phyloP scores from a whole-genome alignment of 2,329 filamentous ascomycete genomes.

The Colletotrichum australisinense region DNA sequence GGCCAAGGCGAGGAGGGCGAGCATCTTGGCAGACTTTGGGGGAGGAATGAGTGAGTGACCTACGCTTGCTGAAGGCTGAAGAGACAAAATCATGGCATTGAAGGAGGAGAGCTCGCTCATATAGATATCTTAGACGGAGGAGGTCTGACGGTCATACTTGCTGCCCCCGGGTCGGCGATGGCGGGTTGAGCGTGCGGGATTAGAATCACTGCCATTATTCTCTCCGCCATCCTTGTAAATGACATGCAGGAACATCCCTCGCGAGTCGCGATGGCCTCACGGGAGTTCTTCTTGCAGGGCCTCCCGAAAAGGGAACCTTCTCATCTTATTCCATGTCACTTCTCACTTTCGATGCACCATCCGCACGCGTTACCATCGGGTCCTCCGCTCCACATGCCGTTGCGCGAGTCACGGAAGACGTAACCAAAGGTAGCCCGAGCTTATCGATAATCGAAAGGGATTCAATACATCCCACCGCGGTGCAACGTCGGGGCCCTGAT shows the following conservation, averaged over 20 bases:
- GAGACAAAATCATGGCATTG: not conserved
- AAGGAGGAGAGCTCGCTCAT: not conserved
- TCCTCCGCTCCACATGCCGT: not conserved
- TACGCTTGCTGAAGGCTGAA: not conserved
- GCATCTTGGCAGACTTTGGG: slow-evolving; percentile 12
- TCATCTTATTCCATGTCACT: slow-evolving; percentile 20
- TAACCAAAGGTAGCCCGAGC: not conserved
- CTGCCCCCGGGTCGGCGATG: not conserved
- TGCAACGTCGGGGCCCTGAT: slow-evolving; percentile 19
- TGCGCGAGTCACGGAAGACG: slow-evolving; percentile 29
- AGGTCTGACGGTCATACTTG: not conserved
- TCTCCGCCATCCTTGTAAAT: slow-evolving; percentile 8
- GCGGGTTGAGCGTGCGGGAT: not conserved
- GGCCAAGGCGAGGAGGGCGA: slow-evolving; percentile 24
- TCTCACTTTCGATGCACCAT: slow-evolving; percentile 13
- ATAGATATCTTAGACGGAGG: slow-evolving; percentile 13
- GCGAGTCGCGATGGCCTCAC: slow-evolving; percentile 19
- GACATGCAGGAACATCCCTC: slow-evolving; percentile 3
- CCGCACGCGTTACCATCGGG: not conserved
- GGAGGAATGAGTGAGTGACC: not conserved
- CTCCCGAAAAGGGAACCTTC: slow-evolving; percentile 5
- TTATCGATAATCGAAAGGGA: slow-evolving; percentile 4
- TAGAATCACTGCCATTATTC: slow-evolving; percentile 2
- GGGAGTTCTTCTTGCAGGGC: too few species aligned
- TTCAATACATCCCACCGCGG: slow-evolving; percentile 15